Percentiles rank a stretch among this genome's conserved stretches.
Conservation (phyloP, 2,329 filamentous ascomycete genomes). For the Microdochium bolleyi region DNA sequence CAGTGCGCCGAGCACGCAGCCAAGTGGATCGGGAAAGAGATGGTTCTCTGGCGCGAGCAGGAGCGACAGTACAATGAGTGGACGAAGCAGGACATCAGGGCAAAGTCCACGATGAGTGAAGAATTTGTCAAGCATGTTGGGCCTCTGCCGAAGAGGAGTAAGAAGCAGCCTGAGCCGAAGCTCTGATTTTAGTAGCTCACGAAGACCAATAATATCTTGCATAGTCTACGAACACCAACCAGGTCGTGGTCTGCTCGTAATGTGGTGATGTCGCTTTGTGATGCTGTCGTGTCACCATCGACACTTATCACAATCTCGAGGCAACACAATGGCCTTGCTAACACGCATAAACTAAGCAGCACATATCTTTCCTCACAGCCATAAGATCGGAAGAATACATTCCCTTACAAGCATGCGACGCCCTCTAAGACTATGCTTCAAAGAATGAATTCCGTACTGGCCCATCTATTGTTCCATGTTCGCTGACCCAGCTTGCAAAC, state of each 20-base stretch:
- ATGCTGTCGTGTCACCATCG: too few species aligned
- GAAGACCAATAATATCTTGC: neutral
- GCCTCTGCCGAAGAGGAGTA: neutral
- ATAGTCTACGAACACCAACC: neutral
- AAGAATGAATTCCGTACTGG: too few species aligned
- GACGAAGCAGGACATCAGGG: slow-evolving; percentile 34
- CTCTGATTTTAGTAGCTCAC: neutral
- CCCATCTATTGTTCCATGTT: neutral
- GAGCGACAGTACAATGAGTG: slow-evolving; percentile 50
- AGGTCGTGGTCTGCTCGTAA: too few species aligned
- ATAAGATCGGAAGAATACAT: neutral
- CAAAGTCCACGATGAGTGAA: slow-evolving; percentile 49
- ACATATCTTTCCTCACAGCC: neutral
- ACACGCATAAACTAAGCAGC: too few species aligned
- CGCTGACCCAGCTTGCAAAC: neutral
- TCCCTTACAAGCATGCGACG: too few species aligned
- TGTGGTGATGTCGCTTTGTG: too few species aligned
- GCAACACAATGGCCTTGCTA: too few species aligned
- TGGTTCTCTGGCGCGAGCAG: slow-evolving; percentile 48
- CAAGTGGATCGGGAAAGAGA: slow-evolving; percentile 47
- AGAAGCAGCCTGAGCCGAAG: neutral
- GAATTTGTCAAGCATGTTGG: slow-evolving; percentile 48
- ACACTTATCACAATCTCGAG: too few species aligned
- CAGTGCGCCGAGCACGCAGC: slow-evolving; percentile 56
- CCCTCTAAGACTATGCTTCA: too few species aligned